Conservation (phyloP, 768 basidiomycete genomes). For the Stropharia rugosoannulata region DNA sequence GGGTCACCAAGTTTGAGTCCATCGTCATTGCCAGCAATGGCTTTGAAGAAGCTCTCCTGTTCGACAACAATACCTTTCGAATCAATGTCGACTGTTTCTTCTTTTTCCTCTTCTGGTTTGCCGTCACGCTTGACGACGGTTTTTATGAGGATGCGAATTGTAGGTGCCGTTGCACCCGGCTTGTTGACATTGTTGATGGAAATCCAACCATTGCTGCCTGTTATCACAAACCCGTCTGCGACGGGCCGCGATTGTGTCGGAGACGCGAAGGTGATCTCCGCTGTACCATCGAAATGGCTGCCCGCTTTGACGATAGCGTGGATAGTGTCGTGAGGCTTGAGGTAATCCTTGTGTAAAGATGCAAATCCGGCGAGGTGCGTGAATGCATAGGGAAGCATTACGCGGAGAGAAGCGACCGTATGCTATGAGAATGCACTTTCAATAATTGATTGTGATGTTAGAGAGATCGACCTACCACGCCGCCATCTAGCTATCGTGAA, state of each 20-base stretch:
- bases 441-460: background rate
- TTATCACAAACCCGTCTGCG: slow-evolving; percentile 46
- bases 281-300: slow-evolving; percentile 51
- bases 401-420: slow-evolving; percentile 61
- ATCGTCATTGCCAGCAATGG: slow-evolving; percentile 50
- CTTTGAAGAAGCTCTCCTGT: slow-evolving; percentile 57
- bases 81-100: slow-evolving; percentile 49
- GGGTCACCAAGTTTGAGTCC: slow-evolving; percentile 54
- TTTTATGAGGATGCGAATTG: slow-evolving; percentile 41
- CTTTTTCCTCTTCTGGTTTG: slow-evolving; percentile 42
- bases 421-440: slow-evolving; percentile 41
- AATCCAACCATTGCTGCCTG: slow-evolving; percentile 64
- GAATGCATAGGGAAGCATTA: slow-evolving; percentile 52
- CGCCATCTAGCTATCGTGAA: slow-evolving; percentile 63
- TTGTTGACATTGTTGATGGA: slow-evolving; percentile 35
- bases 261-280: slow-evolving; percentile 63
- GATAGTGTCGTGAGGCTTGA: slow-evolving; percentile 82
- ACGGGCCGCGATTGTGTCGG: slow-evolving; percentile 43
- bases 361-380: slow-evolving; percentile 62
- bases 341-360: slow-evolving; percentile 67
- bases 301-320: slow-evolving; percentile 53
- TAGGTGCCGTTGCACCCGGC: slow-evolving; percentile 15
- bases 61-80: slow-evolving; percentile 55
- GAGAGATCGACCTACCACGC: slow-evolving; percentile 53
- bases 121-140: slow-evolving; percentile 32